A percentile compares a stretch with the other conserved stretches of the same genome.
phyloP scores from a whole-genome alignment of 768 basidiomycete genomes.

The Exsudoporus frostii region DNA sequence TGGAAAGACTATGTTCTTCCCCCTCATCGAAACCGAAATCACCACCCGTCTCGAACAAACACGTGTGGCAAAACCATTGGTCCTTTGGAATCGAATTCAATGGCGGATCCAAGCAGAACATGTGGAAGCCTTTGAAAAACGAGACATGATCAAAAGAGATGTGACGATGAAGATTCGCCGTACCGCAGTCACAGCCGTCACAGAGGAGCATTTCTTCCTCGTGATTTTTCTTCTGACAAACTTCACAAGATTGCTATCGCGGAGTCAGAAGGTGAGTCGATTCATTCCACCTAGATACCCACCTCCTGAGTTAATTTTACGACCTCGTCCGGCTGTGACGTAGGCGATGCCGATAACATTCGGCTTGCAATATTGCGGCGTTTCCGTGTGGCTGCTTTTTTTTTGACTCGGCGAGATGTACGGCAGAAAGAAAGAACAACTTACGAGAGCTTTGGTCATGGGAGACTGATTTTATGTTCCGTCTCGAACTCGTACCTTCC shows the following conservation, averaged over 20 bases:
- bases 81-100: constrained; percentile 82
- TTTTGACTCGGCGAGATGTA: constrained; percentile 10
- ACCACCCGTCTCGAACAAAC: constrained; percentile 85
- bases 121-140: constrained; percentile 77
- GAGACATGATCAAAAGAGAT: constrained; percentile 12
- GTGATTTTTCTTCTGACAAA: constrained; percentile 85
- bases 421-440: constrained; percentile 11
- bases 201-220: constrained; percentile 91
- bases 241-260: constrained; percentile 80
- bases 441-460: constrained; percentile 47
- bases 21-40: constrained; percentile 99
- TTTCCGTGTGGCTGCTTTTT: constrained; percentile 35
- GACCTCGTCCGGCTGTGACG: constrained; percentile 34
- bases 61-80: constrained; percentile 94
- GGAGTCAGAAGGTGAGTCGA: constrained; percentile 21
- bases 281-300: constrained; percentile 23
- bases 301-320: constrained; percentile 53
- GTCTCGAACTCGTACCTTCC: constrained; percentile 42
- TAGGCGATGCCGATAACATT: constrained; percentile 21
- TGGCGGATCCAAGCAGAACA: constrained; percentile 94
- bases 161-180: constrained; percentile 18
- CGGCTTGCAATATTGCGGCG: constrained; percentile 20
- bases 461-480: constrained; percentile 50
- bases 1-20: constrained; percentile 88
- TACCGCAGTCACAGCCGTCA: constrained; percentile 82